Percentiles rank a stretch among this genome's conserved stretches.
phyloP scores from a whole-genome alignment of 2,329 filamentous ascomycete species.

The Neopestalotiopsis sp. region DNA sequence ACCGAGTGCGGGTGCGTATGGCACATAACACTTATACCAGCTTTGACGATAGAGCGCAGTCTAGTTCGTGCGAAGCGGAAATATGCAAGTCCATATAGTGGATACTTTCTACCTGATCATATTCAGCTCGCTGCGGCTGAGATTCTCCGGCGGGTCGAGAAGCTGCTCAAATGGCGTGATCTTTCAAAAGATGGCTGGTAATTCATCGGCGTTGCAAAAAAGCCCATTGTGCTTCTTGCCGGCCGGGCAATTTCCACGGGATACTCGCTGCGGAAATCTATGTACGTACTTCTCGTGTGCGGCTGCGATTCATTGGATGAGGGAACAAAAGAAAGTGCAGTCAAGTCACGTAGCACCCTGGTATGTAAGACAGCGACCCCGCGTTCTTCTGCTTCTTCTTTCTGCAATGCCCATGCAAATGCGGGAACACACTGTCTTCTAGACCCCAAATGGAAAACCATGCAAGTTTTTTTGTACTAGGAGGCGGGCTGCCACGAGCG shows the following conservation, averaged over 20 bases:
- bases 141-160: neutral
- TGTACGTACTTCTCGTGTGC: neutral
- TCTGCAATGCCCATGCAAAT: neutral
- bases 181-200: neutral
- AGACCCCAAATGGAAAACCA: neutral
- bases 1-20: too few species aligned
- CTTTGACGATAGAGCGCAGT: too few species aligned
- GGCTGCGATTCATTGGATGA: neutral
- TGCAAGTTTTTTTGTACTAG: neutral
- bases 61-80: neutral
- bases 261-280: neutral
- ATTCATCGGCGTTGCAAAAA: too few species aligned
- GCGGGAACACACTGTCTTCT: neutral
- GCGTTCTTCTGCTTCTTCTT: neutral
- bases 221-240: too few species aligned
- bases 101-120: neutral
- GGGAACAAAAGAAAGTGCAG: neutral
- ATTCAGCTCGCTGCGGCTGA: neutral
- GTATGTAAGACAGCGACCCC: neutral
- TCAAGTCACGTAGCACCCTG: neutral
- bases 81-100: neutral
- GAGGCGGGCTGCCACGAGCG: neutral
- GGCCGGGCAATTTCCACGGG: neutral
- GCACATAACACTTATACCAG: too few species aligned
- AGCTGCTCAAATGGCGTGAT: neutral